A percentile compares a stretch with the other conserved stretches of the same genome.
Conservation (phyloP, 371 early-diverging fungal genomes). For the Mortierella sp. region DNA sequence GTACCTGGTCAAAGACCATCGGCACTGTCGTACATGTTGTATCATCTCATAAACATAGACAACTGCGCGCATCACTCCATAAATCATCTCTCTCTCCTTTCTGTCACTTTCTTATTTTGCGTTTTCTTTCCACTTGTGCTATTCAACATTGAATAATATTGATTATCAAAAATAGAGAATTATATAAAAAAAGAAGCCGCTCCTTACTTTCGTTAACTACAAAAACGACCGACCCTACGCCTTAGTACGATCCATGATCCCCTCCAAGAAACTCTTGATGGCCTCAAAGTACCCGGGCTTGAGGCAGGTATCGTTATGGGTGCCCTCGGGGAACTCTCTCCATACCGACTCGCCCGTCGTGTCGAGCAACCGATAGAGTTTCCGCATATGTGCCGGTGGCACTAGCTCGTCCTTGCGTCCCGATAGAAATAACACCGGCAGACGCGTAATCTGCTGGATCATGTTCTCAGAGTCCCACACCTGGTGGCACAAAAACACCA, state of each 20-base stretch:
- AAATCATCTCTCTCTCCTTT: too few species aligned
- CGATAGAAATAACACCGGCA: conserved; percentile 90
- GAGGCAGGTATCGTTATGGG: conserved; percentile 93
- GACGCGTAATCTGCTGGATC: conserved; percentile 75
- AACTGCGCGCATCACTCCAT: too few species aligned
- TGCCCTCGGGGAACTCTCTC: conserved; percentile 80
- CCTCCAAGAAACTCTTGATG: conserved; percentile 66
- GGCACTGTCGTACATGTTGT: conserved; percentile 32
- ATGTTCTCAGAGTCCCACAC: conserved; percentile 87
- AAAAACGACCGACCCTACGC: too few species aligned
- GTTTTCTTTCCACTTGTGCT: too few species aligned
- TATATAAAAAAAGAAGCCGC: too few species aligned
- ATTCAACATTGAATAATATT: too few species aligned
- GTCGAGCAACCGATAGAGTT: conserved; percentile 72
- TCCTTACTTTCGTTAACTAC: too few species aligned
- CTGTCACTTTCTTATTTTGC: too few species aligned
- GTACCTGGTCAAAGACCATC: conserved; percentile 7
- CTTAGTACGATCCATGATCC: conserved; percentile 22
- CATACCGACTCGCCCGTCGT: conserved; percentile 66
- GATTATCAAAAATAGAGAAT: too few species aligned
- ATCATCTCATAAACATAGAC: conserved; percentile 32
- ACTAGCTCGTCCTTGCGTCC: conserved; percentile 90
- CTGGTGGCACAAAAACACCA: conserved; percentile 89
- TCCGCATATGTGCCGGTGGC: conserved; percentile 89
- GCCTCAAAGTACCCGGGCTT: conserved; percentile 89